These are phyloP conservation scores for Manihot esculenta DNA, from an alignment of 441 rosid species.

Conservation along the genomic window DNA sequence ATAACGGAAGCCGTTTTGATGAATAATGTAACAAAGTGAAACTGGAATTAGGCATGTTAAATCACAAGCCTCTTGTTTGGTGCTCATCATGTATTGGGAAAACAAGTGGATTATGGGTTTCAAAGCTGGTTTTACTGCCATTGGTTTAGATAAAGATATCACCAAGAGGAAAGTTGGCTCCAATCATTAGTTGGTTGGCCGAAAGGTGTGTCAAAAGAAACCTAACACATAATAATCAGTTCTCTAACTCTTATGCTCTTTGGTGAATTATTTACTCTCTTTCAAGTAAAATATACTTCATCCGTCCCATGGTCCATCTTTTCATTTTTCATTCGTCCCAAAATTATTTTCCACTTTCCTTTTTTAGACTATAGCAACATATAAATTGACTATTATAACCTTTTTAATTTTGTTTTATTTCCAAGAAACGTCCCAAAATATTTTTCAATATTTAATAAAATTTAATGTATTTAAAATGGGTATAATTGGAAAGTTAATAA, in stretches of 20 bases:
- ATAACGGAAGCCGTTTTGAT: not conserved
- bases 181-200: not conserved
- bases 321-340: no score
- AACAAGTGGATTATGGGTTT: not conserved
- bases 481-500: no score
- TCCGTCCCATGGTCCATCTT: no score
- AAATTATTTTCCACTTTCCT: no score
- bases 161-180: not conserved
- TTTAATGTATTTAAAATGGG: no score
- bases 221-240: not conserved
- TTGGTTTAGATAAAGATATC: not conserved
- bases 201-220: not conserved
- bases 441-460: no score
- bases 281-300: not conserved
- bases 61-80: not conserved
- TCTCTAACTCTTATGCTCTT: conserved; percentile 2
- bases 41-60: not conserved
- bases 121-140: not conserved
- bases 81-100: not conserved
- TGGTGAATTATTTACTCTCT: not conserved
- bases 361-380: no score
- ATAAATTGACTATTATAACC: no score
- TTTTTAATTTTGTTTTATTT: no score
- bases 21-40: not conserved
- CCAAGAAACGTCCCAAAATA: no score